phyloP scores from a whole-genome alignment of 1,139 yeast species.

The Entelexis paramagnoliae region DNA sequence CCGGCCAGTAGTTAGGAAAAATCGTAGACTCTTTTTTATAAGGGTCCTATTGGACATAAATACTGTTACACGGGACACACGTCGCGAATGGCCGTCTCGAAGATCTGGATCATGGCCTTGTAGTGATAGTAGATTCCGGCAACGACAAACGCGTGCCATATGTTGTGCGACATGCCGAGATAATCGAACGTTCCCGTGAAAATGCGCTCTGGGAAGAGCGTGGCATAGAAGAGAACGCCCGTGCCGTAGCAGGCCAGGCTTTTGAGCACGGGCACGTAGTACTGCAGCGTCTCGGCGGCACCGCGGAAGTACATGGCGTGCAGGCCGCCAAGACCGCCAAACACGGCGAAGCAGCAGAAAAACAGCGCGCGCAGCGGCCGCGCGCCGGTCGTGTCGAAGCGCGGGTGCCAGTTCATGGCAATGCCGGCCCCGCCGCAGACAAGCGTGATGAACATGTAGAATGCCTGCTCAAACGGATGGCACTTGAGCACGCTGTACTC shows the following conservation, averaged over 20 bases:
- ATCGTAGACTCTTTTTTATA: background rate
- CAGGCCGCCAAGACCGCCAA: conserved; percentile 60
- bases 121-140: conserved; percentile 84
- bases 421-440: conserved; percentile 65
- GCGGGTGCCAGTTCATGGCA: conserved; percentile 78
- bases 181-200: conserved; percentile 44
- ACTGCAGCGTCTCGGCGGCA: conserved; percentile 39
- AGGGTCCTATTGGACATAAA: too few relatives aligned
- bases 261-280: conserved; percentile 54
- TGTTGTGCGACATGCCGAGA: conserved; percentile 87
- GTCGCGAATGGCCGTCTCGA: conserved; percentile 35
- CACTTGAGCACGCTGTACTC: conserved; percentile 71
- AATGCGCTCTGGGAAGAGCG: conserved; percentile 82
- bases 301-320: conserved; percentile 53
- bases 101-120: conserved; percentile 62
- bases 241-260: conserved; percentile 62
- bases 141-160: conserved; percentile 90
- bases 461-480: conserved; percentile 41
- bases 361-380: conserved; percentile 72
- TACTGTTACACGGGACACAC: conserved; percentile 24
- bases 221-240: conserved; percentile 84
- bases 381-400: conserved; percentile 78
- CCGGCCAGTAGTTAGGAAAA: too few relatives aligned
- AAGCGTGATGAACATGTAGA: conserved; percentile 52
- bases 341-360: conserved; percentile 64